A percentile compares a stretch with the other conserved stretches of the same genome.
Evolutionary conservation across 768 basidiomycete species (phyloP).

Genomic region (Suillus subluteus): DNA sequence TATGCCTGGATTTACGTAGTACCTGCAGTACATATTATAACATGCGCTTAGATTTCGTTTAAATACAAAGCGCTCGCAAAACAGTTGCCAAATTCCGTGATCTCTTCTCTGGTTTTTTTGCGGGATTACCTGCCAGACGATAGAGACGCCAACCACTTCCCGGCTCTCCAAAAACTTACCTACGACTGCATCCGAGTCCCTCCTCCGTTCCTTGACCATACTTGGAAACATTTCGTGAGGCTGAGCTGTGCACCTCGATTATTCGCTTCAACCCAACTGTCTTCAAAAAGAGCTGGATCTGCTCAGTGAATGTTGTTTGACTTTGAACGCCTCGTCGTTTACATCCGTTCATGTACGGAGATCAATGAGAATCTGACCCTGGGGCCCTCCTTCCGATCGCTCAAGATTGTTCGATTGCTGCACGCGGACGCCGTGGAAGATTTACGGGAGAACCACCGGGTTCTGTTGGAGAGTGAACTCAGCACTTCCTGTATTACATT

Average conservation of each 20-base stretch:
- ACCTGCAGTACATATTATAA: no score
- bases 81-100: no score
- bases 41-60: no score
- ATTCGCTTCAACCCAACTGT: constrained; percentile 26
- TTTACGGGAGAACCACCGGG: constrained; percentile 16
- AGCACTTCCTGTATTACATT: constrained; percentile 18
- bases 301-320: constrained; percentile 27
- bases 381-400: no score
- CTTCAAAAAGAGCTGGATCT: constrained; percentile 30
- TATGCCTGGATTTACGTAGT: no score
- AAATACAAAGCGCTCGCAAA: no score
- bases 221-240: constrained; percentile 32
- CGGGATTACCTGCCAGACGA: constrained; percentile 35
- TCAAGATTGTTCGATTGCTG: constrained; percentile 26
- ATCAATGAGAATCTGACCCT: constrained; percentile 23
- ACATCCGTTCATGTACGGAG: constrained; percentile 30
- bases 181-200: constrained; percentile 32
- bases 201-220: constrained; percentile 30
- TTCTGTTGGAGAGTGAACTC: constrained; percentile 16
- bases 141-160: constrained; percentile 30
- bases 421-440: constrained; percentile 20
- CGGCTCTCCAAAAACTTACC: constrained; percentile 33
- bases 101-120: constrained; percentile 20
- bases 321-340: constrained; percentile 30
- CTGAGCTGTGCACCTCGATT: constrained; percentile 30